These are phyloP conservation scores for Amanita brunnescens DNA, from an alignment of 768 basidiomycete genomes.

Conservation along the genomic window DNA sequence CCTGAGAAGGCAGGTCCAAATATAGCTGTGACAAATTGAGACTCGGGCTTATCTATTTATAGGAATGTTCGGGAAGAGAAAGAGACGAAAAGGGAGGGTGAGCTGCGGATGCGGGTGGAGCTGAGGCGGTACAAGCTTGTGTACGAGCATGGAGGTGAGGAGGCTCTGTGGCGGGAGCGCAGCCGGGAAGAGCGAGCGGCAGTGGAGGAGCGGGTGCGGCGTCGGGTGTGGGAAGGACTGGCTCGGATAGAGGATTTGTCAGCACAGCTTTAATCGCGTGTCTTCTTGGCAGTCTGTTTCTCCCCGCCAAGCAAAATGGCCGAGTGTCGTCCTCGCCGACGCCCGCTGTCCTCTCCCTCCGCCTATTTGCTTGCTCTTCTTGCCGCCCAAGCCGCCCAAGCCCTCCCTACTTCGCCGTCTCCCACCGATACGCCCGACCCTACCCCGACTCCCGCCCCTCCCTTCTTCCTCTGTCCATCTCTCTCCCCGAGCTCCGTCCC, in stretches of 20 bases:
- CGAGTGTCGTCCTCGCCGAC: conserved; percentile 15
- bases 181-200: conserved; percentile 22
- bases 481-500: conserved; percentile 4
- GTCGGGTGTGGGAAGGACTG: conserved; percentile 47
- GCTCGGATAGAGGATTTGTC: conserved; percentile 23
- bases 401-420: conserved; percentile 33
- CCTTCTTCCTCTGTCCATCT: conserved; percentile 40
- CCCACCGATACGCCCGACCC: no score
- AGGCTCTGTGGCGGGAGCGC: conserved; percentile 36
- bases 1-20: conserved; percentile 45
- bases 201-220: conserved; percentile 28
- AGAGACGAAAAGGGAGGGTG: conserved; percentile 27
- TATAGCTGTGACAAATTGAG: background rate
- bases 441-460: conserved; percentile 44
- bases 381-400: conserved; percentile 43
- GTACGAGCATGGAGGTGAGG: conserved; percentile 62
- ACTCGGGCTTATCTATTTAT: conserved; percentile 36
- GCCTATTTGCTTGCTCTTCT: conserved; percentile 49
- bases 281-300: conserved; percentile 10
- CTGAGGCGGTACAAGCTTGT: conserved; percentile 57
- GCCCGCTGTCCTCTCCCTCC: conserved; percentile 24
- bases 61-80: conserved; percentile 41
- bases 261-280: background rate
- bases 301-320: conserved; percentile 12
- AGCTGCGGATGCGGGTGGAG: conserved; percentile 47